phyloP scores from a whole-genome alignment of 1,284 basidiomycete species.

The Sporisorium iseilematis-ciliati region DNA sequence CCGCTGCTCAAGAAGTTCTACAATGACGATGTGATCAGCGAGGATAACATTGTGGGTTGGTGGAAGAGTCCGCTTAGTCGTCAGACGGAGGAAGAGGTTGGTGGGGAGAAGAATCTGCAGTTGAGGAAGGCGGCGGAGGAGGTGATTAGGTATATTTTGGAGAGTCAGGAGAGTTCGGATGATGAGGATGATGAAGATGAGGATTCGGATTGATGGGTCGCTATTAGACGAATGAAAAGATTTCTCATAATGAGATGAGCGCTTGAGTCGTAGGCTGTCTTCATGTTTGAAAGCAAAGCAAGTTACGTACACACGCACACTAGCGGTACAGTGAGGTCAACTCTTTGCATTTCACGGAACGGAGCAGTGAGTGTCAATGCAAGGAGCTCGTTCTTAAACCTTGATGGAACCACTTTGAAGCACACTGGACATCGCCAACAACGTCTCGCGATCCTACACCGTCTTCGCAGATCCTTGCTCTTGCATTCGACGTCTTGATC shows the following conservation, averaged over 20 bases:
- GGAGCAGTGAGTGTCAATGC: too few relatives aligned
- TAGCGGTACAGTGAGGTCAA: too few relatives aligned
- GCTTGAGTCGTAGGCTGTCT: too few relatives aligned
- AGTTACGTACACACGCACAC: too few relatives aligned
- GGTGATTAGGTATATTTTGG: conserved; percentile 70
- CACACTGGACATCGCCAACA: conserved; percentile 3
- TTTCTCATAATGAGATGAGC: not conserved
- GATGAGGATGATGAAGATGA: conserved; percentile 63
- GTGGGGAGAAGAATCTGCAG: conserved; percentile 64
- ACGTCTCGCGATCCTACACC: not conserved
- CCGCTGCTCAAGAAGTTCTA: conserved; percentile 71
- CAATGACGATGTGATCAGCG: conserved; percentile 71
- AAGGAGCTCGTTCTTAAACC: not conserved
- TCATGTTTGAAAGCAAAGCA: too few relatives aligned
- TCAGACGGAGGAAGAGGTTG: conserved; percentile 17
- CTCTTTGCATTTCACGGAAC: too few relatives aligned
- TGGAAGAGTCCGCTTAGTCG: conserved; percentile 62
- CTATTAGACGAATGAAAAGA: not conserved
- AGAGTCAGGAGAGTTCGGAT: conserved; percentile 68
- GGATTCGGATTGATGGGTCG: conserved; percentile 12
- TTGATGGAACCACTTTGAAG: conserved; percentile 1
- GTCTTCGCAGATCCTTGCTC: conserved; percentile 1
- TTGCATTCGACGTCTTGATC: conserved; percentile 7
- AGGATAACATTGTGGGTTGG: conserved; percentile 71
- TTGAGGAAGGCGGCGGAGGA: conserved; percentile 70